Percentiles rank a stretch among this genome's conserved stretches.
These are phyloP conservation scores for Sporobolomyces phaffii DNA, from an alignment of 768 basidiomycete genomes.

Conservation along the genomic window DNA sequence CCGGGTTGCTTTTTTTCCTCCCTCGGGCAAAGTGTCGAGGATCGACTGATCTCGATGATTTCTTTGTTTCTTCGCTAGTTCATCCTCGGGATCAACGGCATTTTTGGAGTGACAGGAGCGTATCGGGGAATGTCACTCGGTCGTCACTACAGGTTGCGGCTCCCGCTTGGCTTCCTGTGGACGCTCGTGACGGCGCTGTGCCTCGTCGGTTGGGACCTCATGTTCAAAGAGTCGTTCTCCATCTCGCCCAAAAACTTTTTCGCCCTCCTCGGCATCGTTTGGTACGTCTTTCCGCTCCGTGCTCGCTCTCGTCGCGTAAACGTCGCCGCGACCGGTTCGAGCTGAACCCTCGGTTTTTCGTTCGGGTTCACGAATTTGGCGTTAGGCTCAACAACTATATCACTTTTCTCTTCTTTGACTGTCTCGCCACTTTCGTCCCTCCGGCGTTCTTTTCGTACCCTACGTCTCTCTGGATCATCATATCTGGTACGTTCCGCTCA, in stretches of 20 bases:
- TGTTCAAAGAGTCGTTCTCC: slow-evolving; percentile 17
- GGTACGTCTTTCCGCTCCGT: not conserved
- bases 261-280: slow-evolving; percentile 13
- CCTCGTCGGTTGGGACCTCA: slow-evolving; percentile 4
- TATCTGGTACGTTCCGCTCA: not conserved
- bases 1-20: not conserved
- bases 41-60: too few relatives aligned
- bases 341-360: too few relatives aligned
- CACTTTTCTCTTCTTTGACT: slow-evolving; percentile 22
- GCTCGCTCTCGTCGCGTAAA: too few relatives aligned
- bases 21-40: too few relatives aligned
- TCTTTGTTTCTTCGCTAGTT: not conserved
- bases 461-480: slow-evolving; percentile 3
- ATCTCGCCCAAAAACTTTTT: slow-evolving; percentile 21
- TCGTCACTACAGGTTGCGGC: not conserved
- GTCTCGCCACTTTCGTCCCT: slow-evolving; percentile 1
- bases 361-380: not conserved
- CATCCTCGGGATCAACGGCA: slow-evolving; percentile 3
- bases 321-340: too few relatives aligned
- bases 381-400: slow-evolving; percentile 20
- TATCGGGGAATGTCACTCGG: not conserved
- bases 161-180: slow-evolving; percentile 9
- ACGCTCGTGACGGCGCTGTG: slow-evolving; percentile 9
- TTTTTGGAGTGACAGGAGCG: slow-evolving; percentile 1
- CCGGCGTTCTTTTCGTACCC: slow-evolving; percentile 1